A percentile compares a stretch with the other conserved stretches of the same genome.
Conservation (phyloP, 768 basidiomycete species). For the Paxillus rubicundulus region DNA sequence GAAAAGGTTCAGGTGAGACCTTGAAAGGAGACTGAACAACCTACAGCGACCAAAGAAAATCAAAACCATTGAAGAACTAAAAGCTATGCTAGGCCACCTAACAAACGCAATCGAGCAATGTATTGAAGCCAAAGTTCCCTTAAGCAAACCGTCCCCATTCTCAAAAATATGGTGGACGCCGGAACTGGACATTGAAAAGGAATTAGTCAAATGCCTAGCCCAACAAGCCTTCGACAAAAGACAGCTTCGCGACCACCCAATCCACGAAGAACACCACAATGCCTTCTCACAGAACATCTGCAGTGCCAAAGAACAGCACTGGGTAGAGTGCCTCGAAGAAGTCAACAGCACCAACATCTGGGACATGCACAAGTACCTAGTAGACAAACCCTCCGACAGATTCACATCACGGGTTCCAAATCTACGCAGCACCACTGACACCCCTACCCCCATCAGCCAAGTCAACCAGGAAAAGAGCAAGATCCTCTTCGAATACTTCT, state of each 20-base stretch:
- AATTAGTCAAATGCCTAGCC: conserved; percentile 11
- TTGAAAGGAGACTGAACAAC: background rate
- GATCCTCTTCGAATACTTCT: conserved; percentile 20
- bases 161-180: conserved; percentile 35
- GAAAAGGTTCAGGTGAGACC: conserved; percentile 1
- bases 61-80: conserved; percentile 5
- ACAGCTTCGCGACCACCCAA: conserved; percentile 18
- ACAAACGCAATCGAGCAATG: conserved; percentile 14
- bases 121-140: conserved; percentile 18
- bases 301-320: background rate
- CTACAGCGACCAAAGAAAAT: background rate
- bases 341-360: background rate
- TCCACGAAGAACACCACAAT: conserved; percentile 18
- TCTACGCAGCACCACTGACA: background rate
- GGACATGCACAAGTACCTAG: background rate
- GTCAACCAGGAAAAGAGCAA: conserved; percentile 23
- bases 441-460: background rate
- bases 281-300: background rate
- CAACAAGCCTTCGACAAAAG: conserved; percentile 3
- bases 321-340: conserved; percentile 1
- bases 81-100: conserved; percentile 1
- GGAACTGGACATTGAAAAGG: conserved; percentile 23
- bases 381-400: background rate
- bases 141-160: conserved; percentile 16
- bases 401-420: background rate